Percentiles rank a stretch among this genome's conserved stretches.
phyloP scores from a whole-genome alignment of 805 yeast genomes.

The Debaryomyces prosopidis region DNA sequence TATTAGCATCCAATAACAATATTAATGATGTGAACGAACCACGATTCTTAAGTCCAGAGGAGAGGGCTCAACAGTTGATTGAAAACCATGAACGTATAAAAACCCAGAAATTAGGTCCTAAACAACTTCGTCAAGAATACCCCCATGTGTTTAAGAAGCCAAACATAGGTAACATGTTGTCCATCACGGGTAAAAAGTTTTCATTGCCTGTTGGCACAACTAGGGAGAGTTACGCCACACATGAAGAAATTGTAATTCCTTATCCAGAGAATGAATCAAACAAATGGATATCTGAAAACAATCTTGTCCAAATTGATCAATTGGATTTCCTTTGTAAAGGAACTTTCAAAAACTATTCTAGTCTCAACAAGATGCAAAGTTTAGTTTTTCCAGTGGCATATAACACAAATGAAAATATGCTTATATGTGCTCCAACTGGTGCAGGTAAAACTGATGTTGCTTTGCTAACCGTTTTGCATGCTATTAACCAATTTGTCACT shows the following conservation, averaged over 20 bases:
- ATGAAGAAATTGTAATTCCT: constrained; percentile 87
- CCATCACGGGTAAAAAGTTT: constrained; percentile 78
- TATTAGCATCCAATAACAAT: constrained; percentile 7
- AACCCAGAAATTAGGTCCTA: constrained; percentile 50
- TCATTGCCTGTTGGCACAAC: constrained; percentile 81
- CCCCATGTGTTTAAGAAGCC: constrained; percentile 85
- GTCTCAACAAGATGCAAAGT: constrained; percentile 85
- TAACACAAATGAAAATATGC: constrained; percentile 89
- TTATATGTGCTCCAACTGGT: constrained; percentile 97
- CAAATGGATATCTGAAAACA: constrained; percentile 41
- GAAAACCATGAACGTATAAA: constrained; percentile 51
- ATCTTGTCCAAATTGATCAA: constrained; percentile 57
- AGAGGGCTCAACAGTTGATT: constrained; percentile 53
- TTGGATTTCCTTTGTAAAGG: constrained; percentile 80
- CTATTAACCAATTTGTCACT: constrained; percentile 69
- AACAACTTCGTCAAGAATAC: constrained; percentile 51
- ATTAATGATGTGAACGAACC: constrained; percentile 14
- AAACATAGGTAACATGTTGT: constrained; percentile 63
- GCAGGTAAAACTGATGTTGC: constrained; percentile 98
- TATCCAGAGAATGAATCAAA: constrained; percentile 54
- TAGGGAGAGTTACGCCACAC: constrained; percentile 55
- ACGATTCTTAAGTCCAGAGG: constrained; percentile 50
- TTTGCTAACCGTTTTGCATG: constrained; percentile 71
- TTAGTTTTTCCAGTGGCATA: constrained; percentile 91
- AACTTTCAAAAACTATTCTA: constrained; percentile 76